Evolutionary conservation across 805 yeast species (phyloP).

Genomic region (Pichia sporocuriosa): DNA sequence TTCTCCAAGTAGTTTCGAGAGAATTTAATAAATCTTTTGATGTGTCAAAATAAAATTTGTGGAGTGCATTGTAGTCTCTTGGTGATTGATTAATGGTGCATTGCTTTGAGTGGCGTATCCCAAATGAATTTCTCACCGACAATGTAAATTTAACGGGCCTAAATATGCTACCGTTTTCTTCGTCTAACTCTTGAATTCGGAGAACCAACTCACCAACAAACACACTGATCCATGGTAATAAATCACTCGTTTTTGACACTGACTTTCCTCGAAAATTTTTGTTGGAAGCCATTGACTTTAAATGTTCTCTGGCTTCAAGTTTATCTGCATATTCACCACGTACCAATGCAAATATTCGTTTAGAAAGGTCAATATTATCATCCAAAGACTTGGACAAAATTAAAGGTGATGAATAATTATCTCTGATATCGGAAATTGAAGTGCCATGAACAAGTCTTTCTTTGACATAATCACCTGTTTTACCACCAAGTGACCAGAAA

Average conservation of each 20-base stretch:
- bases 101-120: constrained; percentile 34
- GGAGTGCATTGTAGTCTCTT: constrained; percentile 33
- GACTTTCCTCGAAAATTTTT: constrained; percentile 65
- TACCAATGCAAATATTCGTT: constrained; percentile 50
- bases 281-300: constrained; percentile 84
- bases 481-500: constrained; percentile 90
- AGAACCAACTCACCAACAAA: constrained; percentile 73
- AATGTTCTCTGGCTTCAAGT: constrained; percentile 49
- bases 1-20: constrained; percentile 21
- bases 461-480: constrained; percentile 57
- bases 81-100: constrained; percentile 30
- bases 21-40: constrained; percentile 14
- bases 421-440: constrained; percentile 43
- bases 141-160: constrained; percentile 53
- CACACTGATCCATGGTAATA: constrained; percentile 72
- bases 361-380: constrained; percentile 43
- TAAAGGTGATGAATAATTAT: constrained; percentile 33
- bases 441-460: constrained; percentile 33
- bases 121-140: constrained; percentile 24
- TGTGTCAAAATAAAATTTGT: constrained; percentile 22
- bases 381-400: constrained; percentile 32
- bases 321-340: constrained; percentile 57
- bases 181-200: constrained; percentile 66
- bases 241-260: constrained; percentile 48
- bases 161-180: constrained; percentile 41